Evolutionary conservation across 768 basidiomycete genomes (phyloP).

Genomic region (Candolleomyces eurysporus): DNA sequence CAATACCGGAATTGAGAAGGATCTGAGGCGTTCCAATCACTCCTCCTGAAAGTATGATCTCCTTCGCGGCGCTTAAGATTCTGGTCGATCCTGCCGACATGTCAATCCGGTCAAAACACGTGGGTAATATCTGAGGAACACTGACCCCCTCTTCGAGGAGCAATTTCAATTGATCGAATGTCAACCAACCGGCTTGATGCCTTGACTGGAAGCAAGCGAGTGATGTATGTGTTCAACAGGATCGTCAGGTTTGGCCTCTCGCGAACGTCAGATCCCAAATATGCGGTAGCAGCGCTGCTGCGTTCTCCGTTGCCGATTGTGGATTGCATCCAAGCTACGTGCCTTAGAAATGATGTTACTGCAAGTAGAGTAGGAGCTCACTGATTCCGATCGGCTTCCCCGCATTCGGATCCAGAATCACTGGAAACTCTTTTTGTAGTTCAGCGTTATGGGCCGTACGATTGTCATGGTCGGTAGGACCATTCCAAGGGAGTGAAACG

Average conservation of each 20-base stretch:
- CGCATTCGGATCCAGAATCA: conserved; percentile 10
- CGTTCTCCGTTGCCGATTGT: conserved; percentile 14
- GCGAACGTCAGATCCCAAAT: conserved; percentile 2
- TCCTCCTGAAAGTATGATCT: conserved; percentile 29
- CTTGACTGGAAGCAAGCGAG: conserved; percentile 7
- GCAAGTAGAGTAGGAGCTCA: background rate
- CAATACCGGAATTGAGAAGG: conserved; percentile 24
- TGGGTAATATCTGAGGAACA: background rate
- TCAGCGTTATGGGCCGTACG: conserved; percentile 30
- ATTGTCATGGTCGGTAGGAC: conserved; percentile 23
- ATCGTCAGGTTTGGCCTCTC: conserved; percentile 7
- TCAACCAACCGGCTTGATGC: background rate
- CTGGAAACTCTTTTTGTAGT: conserved; percentile 9
- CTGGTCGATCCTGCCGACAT: background rate
- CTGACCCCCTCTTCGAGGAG: background rate
- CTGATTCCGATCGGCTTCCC: conserved; percentile 13
- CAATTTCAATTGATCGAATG: conserved; percentile 16
- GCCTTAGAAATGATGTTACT: background rate
- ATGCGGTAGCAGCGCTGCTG: conserved; percentile 14
- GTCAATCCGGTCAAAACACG: background rate
- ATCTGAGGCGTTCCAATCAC: conserved; percentile 25
- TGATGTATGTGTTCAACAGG: conserved; percentile 12
- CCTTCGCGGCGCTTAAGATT: conserved; percentile 18
- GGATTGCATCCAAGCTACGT: conserved; percentile 10
- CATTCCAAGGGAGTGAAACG: conserved; percentile 12